These are phyloP conservation scores for Golovinomyces cichoracearum DNA, from an alignment of 2,329 filamentous ascomycete genomes.

Conservation along the genomic window DNA sequence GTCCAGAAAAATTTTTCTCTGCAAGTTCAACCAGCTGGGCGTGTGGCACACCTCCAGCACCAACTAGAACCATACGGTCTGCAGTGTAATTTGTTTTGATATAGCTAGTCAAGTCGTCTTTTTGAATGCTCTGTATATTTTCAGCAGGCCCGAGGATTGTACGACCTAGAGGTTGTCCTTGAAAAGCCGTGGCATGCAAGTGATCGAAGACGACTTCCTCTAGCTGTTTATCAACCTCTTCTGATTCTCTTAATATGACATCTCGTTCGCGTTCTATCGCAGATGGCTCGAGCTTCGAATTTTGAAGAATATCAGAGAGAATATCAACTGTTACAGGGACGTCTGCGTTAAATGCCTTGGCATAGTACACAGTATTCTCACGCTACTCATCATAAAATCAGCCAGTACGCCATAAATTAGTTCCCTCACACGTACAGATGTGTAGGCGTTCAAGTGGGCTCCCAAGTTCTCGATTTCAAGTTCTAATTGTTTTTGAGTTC, in stretches of 20 bases:
- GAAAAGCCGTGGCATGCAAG: constrained; percentile 92
- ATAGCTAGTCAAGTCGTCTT: constrained; percentile 74
- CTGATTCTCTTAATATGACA: constrained; percentile 93
- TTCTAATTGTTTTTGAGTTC: constrained; percentile 91
- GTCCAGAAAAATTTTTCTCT: constrained; percentile 72
- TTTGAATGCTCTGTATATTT: constrained; percentile 92
- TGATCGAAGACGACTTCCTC: constrained; percentile 99
- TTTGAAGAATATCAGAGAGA: constrained; percentile 94
- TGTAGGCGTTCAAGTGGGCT: constrained; percentile 97
- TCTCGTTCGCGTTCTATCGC: constrained; percentile 95
- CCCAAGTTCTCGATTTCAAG: constrained; percentile 99
- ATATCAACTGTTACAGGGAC: constrained; percentile 93
- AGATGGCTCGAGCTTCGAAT: constrained; percentile 83
- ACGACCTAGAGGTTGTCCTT: constrained; percentile 82
- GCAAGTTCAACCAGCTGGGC: constrained; percentile 82
- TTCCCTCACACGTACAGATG: constrained; percentile 43
- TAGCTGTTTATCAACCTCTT: constrained; percentile 98
- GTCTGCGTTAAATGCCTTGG: constrained; percentile 95
- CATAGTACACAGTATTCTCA: constrained; percentile 99
- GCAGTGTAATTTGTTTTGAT: constrained; percentile 99
- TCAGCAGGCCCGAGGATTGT: constrained; percentile 93
- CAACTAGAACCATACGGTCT: constrained; percentile 96
- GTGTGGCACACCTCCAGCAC: constrained; percentile 81
- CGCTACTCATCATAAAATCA: constrained; percentile 23
- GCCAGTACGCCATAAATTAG: not conserved